Percentiles rank a stretch among this genome's conserved stretches.
Conservation (phyloP, 139 green algal genomes). For the Choricystis sp. region DNA sequence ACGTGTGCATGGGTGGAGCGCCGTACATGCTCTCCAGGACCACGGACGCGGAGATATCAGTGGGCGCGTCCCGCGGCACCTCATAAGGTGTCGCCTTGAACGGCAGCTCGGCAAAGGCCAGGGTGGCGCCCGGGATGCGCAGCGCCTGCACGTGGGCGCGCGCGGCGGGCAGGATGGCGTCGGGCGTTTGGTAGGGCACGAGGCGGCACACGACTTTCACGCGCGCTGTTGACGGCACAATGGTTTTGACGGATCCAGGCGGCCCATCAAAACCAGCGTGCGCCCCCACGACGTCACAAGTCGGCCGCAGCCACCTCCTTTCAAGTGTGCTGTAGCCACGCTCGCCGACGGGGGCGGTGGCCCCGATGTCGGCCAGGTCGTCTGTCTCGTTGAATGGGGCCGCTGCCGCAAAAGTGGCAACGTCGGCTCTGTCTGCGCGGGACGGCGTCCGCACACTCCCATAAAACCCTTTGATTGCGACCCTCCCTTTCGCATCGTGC, state of each 20-base stretch:
- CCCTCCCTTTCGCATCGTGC: constrained; percentile 12
- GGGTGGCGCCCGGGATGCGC: neutral
- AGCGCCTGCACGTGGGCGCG: neutral
- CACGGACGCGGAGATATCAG: neutral
- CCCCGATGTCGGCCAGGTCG: constrained; percentile 28
- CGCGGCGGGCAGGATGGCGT: constrained; percentile 2
- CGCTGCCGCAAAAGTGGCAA: constrained; percentile 6
- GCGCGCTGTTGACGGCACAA: constrained; percentile 28
- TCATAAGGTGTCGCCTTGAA: neutral
- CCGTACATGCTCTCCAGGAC: constrained; percentile 17
- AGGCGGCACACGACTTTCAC: constrained; percentile 46
- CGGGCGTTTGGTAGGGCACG: constrained; percentile 30
- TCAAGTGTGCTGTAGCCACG: constrained; percentile 37
- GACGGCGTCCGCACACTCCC: constrained; percentile 21
- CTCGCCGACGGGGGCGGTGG: constrained; percentile 29
- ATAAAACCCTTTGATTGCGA: constrained; percentile 52
- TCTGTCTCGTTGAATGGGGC: constrained; percentile 24
- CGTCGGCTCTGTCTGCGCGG: constrained; percentile 29
- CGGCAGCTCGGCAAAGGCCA: neutral
- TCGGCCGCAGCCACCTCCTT: constrained; percentile 37
- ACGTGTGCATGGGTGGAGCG: constrained; percentile 10
- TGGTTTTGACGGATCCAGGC: constrained; percentile 61
- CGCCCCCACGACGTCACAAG: constrained; percentile 48
- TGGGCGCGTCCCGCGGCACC: neutral
- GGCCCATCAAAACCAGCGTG: constrained; percentile 16